phyloP scores from a whole-genome alignment of 106 monocot genomes.

The Dioscorea dumetorum region DNA sequence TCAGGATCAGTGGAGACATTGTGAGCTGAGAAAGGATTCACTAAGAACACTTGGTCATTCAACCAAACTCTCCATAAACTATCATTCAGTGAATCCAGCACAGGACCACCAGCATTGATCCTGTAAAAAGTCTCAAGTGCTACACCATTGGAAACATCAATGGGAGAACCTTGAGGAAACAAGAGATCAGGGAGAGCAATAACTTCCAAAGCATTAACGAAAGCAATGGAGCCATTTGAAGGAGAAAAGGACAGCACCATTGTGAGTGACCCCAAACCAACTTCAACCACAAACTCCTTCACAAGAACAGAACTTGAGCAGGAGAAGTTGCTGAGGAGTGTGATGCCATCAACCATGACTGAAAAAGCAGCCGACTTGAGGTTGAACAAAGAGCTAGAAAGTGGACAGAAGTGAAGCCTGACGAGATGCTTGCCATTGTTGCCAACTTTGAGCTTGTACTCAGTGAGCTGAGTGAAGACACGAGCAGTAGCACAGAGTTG shows the following conservation, averaged over 20 bases:
- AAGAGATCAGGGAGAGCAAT: slow-evolving; percentile 28
- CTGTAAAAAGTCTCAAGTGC: slow-evolving; percentile 46
- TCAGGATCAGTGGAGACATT: slow-evolving; percentile 21
- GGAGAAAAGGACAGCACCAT: slow-evolving; percentile 22
- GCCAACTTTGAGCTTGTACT: slow-evolving; percentile 21
- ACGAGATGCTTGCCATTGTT: slow-evolving; percentile 24
- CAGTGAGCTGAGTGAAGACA: slow-evolving; percentile 17
- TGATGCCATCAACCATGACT: slow-evolving; percentile 21
- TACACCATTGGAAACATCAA: slow-evolving; percentile 7
- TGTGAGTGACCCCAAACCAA: slow-evolving; percentile 11
- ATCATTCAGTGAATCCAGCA: slow-evolving; percentile 29
- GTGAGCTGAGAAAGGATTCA: slow-evolving; percentile 28
- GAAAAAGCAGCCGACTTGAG: slow-evolving; percentile 31
- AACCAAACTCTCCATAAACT: slow-evolving; percentile 52
- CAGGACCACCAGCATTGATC: slow-evolving; percentile 50
- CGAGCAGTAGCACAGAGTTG: slow-evolving; percentile 27
- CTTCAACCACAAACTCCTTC: slow-evolving; percentile 28
- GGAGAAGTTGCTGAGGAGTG: slow-evolving; percentile 22
- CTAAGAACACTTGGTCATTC: slow-evolving; percentile 32
- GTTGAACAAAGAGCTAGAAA: slow-evolving; percentile 1
- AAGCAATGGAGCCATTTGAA: slow-evolving; percentile 37
- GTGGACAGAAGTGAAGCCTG: slow-evolving; percentile 26
- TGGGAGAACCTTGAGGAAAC: neutral
- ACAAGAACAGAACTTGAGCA: slow-evolving; percentile 6
- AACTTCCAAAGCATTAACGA: slow-evolving; percentile 55